A percentile compares a stretch with the other conserved stretches of the same genome.
Conservation (phyloP, 2,329 filamentous ascomycete genomes). For the Ambrosiella cleistominuta region DNA sequence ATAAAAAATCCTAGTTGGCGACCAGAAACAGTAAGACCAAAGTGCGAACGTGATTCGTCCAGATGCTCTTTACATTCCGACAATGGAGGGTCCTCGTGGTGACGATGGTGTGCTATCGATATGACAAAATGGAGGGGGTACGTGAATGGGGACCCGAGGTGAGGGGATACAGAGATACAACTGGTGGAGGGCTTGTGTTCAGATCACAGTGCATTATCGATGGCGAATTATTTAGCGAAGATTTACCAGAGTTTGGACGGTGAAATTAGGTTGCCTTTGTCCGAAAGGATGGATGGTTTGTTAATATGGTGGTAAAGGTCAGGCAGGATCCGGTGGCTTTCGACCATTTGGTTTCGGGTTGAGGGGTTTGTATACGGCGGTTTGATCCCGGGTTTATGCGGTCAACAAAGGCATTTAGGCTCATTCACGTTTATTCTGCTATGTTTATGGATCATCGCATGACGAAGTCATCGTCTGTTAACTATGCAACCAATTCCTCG, state of each 20-base stretch:
- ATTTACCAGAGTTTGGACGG: not conserved
- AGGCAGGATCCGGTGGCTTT: not conserved
- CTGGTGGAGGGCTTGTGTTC: not conserved
- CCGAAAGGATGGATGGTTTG: not conserved
- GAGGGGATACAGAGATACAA: not conserved
- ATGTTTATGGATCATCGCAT: not conserved
- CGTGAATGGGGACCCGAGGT: not conserved
- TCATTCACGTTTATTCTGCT: too few species aligned
- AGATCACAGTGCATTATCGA: not conserved
- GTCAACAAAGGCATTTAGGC: too few species aligned
- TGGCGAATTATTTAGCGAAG: not conserved
- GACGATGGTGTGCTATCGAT: too few species aligned
- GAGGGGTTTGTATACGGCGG: too few species aligned
- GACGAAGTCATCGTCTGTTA: not conserved
- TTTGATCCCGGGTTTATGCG: too few species aligned
- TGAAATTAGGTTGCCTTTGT: not conserved
- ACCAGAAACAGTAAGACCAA: not conserved
- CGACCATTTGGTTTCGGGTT: too few species aligned
- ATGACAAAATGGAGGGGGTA: too few species aligned
- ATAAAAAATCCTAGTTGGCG: not conserved
- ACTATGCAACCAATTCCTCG: not conserved
- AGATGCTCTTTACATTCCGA: not conserved
- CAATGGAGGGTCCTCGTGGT: too few species aligned
- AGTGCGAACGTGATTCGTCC: not conserved
- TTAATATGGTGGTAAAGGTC: too few species aligned